Evolutionary conservation across 495 filamentous ascomycete species (phyloP), one percentile per base, ranked within the genome.

Genomic region (Penicillium turbatum): DNA sequence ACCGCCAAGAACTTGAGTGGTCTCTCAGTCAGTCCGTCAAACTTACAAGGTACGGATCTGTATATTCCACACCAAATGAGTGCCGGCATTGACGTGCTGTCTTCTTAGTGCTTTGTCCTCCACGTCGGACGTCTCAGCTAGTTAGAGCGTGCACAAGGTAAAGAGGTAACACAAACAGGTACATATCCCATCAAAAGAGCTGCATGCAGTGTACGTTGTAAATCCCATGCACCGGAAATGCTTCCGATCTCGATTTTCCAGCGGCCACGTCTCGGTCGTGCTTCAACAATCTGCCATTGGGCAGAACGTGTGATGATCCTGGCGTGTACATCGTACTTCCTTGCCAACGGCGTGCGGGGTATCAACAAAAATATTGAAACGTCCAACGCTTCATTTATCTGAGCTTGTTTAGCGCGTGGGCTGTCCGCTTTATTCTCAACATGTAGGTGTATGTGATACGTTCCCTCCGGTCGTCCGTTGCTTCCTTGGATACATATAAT

Each of bases 161-260:
- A n/a, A n/a, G n/a, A n/a, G n/a, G n/a, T n/a, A 12, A 13, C 5
- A 35, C 32, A 35, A 35, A 35, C 21, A 24, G 21, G 11, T 35
- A 5, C 9, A 10, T 12, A 35, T 35, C n/a, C 5, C 15, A 37
- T n/a, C 35, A 16, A 37, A 37, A 37, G 11, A 42, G 13, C 27
- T 8, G 15, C 24, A 27, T 32, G n/a, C 37, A 34, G 48, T 6
- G 12, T 34, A 30, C 21, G 16, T 35, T 41, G 39, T 7, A 51
- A 41, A 41, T 43, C 19, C 13, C 30, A 41, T 51, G 37, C 37
- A 41, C 16, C 29, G 21, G 30, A 35, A 19, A 35, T 43, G 29
- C 37, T 32, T 35, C 49, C 49, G 49, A 42, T 35, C 39, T 43
- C n/a, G 49, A 43, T 17, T 27, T 40, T 27, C 8, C 9, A 27